These are phyloP conservation scores for Annulohypoxylon moriforme DNA, from an alignment of 495 filamentous ascomycete genomes.

Conservation along the genomic window DNA sequence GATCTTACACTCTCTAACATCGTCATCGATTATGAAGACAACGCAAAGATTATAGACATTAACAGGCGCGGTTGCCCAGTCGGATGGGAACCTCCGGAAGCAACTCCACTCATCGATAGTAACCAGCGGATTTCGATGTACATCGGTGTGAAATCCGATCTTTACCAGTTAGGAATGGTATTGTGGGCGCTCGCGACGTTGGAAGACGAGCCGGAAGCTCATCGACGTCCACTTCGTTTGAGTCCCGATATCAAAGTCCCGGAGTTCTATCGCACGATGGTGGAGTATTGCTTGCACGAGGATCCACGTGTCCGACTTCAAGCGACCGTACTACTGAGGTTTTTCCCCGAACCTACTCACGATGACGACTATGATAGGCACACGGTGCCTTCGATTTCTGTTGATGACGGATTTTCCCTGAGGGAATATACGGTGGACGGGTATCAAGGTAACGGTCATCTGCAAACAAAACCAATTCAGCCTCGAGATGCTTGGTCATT, in stretches of 20 bases:
- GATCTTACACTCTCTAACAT: constrained; percentile 98
- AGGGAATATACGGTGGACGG: constrained; percentile 49
- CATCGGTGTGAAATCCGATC: constrained; percentile 96
- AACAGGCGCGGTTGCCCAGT: constrained; percentile 95
- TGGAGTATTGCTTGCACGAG: constrained; percentile 58
- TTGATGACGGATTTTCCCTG: constrained; percentile 49
- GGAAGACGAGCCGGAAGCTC: constrained; percentile 88
- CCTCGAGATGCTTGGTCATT: constrained; percentile 52
- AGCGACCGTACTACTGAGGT: constrained; percentile 53
- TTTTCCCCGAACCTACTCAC: constrained; percentile 53
- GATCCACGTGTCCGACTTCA: constrained; percentile 57
- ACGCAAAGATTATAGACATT: constrained; percentile 98
- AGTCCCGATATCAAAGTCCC: constrained; percentile 55
- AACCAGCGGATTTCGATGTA: constrained; percentile 97
- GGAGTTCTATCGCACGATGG: constrained; percentile 57
- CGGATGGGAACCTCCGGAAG: constrained; percentile 97
- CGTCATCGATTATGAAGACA: constrained; percentile 83
- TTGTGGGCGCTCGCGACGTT: constrained; percentile 91
- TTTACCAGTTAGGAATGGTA: constrained; percentile 97
- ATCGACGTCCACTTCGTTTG: constrained; percentile 73
- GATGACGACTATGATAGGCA: constrained; percentile 40
- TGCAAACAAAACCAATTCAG: constrained; percentile 48
- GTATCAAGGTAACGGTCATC: constrained; percentile 36
- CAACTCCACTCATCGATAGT: constrained; percentile 85
- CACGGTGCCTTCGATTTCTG: constrained; percentile 45